Evolutionary conservation across 768 basidiomycete species (phyloP).

Genomic region (Naematelia aurantialba): DNA sequence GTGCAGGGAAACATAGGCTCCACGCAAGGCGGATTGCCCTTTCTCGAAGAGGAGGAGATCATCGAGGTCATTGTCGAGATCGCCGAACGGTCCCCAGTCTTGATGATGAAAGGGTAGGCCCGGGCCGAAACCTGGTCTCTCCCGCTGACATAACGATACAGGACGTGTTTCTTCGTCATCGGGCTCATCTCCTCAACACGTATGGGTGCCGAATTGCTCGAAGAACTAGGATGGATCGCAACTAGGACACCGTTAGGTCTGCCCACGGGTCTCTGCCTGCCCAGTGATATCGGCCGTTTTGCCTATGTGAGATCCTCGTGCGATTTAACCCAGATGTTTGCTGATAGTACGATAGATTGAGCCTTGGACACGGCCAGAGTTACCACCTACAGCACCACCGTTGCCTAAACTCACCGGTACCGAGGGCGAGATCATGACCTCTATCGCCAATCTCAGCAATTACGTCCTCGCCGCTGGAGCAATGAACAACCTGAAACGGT

Average conservation of each 20-base stretch:
- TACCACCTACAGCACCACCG: conserved; percentile 5
- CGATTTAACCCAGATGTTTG: no score
- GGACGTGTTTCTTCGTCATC: conserved; percentile 93
- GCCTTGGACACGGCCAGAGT: conserved; percentile 28
- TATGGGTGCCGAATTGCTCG: conserved; percentile 87
- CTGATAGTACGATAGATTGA: no score
- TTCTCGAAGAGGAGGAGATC: conserved; percentile 92
- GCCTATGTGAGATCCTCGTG: conserved; percentile 59
- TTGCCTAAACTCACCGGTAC: conserved; percentile 53
- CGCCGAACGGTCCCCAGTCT: conserved; percentile 79
- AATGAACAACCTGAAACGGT: conserved; percentile 83
- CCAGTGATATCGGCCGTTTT: conserved; percentile 75
- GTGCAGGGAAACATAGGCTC: conserved; percentile 87
- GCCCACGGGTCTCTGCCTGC: conserved; percentile 87
- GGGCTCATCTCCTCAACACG: conserved; percentile 87
- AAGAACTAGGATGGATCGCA: conserved; percentile 90
- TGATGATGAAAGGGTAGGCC: conserved; percentile 88
- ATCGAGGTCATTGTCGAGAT: conserved; percentile 86
- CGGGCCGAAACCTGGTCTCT: neutral
- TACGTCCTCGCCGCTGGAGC: conserved; percentile 93
- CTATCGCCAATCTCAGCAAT: conserved; percentile 89
- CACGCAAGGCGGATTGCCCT: conserved; percentile 81
- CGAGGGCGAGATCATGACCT: conserved; percentile 79
- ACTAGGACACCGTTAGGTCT: conserved; percentile 77
- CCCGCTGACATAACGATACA: conserved; percentile 45